Evolutionary conservation across 2,329 filamentous ascomycete species (phyloP).

Genomic region (Colletotrichum camelliae): DNA sequence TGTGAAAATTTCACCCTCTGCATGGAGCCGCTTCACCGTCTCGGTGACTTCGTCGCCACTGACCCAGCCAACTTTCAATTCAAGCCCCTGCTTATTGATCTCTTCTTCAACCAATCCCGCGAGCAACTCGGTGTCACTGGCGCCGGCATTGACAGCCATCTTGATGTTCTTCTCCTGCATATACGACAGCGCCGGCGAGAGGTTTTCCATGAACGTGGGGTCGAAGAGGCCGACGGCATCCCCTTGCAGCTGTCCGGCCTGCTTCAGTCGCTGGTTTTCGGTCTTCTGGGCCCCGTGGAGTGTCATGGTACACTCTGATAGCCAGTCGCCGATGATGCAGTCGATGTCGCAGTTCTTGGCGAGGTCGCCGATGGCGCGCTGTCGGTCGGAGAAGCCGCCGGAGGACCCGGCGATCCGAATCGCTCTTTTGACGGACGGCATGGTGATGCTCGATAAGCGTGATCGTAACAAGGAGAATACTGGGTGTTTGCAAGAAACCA

Average conservation of each 20-base stretch:
- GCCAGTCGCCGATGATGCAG: conserved; percentile 35
- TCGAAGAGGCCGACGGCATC: conserved; percentile 28
- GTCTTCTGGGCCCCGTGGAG: conserved; percentile 23
- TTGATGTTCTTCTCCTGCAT: conserved; percentile 34
- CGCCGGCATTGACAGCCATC: conserved; percentile 44
- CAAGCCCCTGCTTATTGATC: conserved; percentile 31
- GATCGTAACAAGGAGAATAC: not conserved
- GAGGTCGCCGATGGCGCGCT: conserved; percentile 44
- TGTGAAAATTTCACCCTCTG: conserved; percentile 26
- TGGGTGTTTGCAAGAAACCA: not conserved
- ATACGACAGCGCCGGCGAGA: conserved; percentile 33
- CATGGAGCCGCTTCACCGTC: conserved; percentile 24
- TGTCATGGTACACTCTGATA: conserved; percentile 37
- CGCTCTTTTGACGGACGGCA: conserved; percentile 34
- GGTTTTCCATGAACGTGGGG: conserved; percentile 36
- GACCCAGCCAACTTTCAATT: conserved; percentile 40
- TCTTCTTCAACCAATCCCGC: conserved; percentile 33
- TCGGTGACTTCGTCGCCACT: conserved; percentile 41
- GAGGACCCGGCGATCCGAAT: conserved; percentile 41
- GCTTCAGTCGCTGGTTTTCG: conserved; percentile 26
- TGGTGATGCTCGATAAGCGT: not conserved
- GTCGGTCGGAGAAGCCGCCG: conserved; percentile 46
- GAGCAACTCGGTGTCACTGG: conserved; percentile 39
- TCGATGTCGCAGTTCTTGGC: conserved; percentile 40
- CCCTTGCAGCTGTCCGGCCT: conserved; percentile 23